phyloP scores from a whole-genome alignment of 2,329 filamentous ascomycete species.

The Aspergillus puulaauensis region DNA sequence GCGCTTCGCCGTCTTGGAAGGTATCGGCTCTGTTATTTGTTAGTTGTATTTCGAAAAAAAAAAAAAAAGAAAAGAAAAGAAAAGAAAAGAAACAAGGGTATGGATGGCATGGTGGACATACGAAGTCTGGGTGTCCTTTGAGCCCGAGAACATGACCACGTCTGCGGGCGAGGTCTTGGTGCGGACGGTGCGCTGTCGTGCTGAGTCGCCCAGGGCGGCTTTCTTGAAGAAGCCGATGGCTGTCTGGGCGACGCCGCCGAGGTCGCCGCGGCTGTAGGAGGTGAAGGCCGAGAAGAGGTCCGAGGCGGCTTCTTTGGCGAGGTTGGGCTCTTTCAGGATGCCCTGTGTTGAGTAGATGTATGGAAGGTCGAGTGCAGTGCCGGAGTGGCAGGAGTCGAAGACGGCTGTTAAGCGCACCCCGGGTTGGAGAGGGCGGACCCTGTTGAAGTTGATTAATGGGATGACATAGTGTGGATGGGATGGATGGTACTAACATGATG shows the following conservation, averaged over 20 bases:
- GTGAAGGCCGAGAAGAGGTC: constrained; percentile 65
- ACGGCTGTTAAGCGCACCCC: constrained; percentile 78
- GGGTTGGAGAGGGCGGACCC: constrained; percentile 71
- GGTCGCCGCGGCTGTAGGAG: constrained; percentile 78
- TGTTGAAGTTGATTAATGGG: constrained; percentile 2
- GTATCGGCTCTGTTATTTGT: constrained; percentile 71
- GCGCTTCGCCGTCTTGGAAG: constrained; percentile 82
- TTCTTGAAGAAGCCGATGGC: constrained; percentile 87
- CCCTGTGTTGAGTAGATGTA: constrained; percentile 65
- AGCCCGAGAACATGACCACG: constrained; percentile 96
- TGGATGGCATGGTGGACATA: no score
- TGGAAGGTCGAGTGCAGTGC: constrained; percentile 65
- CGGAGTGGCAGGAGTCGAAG: constrained; percentile 68
- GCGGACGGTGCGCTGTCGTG: constrained; percentile 73
- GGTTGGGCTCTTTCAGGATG: constrained; percentile 66
- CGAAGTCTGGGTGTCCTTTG: constrained; percentile 86
- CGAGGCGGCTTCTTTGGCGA: constrained; percentile 66
- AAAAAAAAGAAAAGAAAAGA: no score
- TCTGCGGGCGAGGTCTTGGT: constrained; percentile 95
- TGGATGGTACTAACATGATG: constrained; percentile 53
- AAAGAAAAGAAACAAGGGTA: no score
- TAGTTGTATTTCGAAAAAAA: background rate
- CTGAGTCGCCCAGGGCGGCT: constrained; percentile 73
- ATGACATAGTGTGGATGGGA: background rate
- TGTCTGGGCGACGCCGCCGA: constrained; percentile 74